Conservation (phyloP, 176 grass and related monocot species). For the Avena insularis region DNA sequence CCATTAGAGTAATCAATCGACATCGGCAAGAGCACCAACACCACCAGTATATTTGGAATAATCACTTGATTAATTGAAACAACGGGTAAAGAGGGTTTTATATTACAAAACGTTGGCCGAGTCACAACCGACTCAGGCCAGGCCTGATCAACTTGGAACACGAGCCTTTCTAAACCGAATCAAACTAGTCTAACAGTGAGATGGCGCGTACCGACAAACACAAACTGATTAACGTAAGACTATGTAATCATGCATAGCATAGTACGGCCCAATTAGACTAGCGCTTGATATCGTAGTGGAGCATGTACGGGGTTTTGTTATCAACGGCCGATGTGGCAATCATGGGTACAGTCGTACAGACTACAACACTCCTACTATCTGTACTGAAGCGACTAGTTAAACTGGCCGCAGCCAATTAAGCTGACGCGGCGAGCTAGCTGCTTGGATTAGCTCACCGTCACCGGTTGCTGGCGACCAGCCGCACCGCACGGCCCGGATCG, state of each 20-base stretch:
- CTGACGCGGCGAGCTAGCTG: neutral
- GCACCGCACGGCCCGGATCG: neutral
- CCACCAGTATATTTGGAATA: too few species aligned
- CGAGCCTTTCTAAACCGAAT: too few species aligned
- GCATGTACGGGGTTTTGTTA: neutral
- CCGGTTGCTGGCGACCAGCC: neutral
- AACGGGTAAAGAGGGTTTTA: too few species aligned
- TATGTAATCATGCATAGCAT: neutral
- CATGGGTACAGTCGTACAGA: neutral
- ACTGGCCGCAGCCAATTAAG: too few species aligned
- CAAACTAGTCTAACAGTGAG: too few species aligned
- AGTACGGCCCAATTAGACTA: neutral
- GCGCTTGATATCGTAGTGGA: neutral
- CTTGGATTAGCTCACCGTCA: constrained; percentile 20
- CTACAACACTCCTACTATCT: neutral
- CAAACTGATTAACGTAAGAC: neutral
- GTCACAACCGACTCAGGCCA: too few species aligned
- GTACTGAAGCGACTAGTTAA: too few species aligned
- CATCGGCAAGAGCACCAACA: too few species aligned
- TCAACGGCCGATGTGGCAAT: neutral
- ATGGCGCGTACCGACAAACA: constrained; percentile 24
- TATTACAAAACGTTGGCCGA: too few species aligned
- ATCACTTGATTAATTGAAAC: too few species aligned
- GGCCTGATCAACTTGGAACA: too few species aligned
- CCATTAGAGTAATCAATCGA: too few species aligned